phyloP scores from a whole-genome alignment of 2,329 filamentous ascomycete genomes.

The Fusarium nisikadoi region DNA sequence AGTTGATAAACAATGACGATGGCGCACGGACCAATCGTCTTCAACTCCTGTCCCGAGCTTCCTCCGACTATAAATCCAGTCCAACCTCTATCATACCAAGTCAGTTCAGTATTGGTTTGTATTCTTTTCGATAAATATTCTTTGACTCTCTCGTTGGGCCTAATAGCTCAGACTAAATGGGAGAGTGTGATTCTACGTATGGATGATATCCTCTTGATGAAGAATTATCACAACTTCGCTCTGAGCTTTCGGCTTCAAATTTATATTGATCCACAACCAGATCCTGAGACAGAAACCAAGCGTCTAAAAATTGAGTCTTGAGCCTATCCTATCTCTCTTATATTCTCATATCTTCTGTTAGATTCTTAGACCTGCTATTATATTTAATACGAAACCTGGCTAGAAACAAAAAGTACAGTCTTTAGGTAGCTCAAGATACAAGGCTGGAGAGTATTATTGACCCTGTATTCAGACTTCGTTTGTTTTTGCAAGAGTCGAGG shows the following conservation, averaged over 20 bases:
- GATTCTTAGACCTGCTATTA: no score
- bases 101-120: neutral
- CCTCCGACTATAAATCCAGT: neutral
- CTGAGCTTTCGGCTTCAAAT: neutral
- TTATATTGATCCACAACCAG: neutral
- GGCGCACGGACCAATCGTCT: constrained; percentile 13
- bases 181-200: neutral
- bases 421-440: neutral
- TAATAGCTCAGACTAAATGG: neutral
- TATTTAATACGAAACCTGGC: neutral
- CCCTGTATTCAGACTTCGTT: neutral
- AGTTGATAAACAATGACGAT: constrained; percentile 24
- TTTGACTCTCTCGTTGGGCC: neutral
- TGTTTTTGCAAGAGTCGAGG: neutral
- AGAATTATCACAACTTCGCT: neutral
- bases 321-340: no score
- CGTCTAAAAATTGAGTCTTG: neutral
- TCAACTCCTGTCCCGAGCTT: constrained; percentile 9
- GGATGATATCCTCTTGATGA: neutral
- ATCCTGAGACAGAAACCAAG: neutral
- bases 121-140: neutral
- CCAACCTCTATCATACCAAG: neutral
- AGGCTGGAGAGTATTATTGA: neutral
- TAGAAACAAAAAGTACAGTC: neutral
- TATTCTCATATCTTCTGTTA: neutral